phyloP scores from a whole-genome alignment of 2,329 filamentous ascomycete species.

The Verticillium tricorpus region DNA sequence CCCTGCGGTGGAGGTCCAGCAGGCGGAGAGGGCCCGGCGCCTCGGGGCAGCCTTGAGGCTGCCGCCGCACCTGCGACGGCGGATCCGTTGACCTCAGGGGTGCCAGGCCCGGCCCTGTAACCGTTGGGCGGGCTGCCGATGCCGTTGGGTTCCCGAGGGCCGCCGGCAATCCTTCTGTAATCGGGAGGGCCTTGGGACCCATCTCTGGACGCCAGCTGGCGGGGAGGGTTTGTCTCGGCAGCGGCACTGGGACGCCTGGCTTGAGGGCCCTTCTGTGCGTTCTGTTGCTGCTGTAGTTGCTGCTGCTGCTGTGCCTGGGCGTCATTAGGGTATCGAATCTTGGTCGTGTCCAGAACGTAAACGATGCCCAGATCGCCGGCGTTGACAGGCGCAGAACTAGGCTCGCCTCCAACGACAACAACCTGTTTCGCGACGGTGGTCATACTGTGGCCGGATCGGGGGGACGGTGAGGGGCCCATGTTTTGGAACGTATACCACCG shows the following conservation, averaged over 20 bases:
- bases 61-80: slow-evolving; percentile 25
- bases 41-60: slow-evolving; percentile 34
- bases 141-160: slow-evolving; percentile 25
- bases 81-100: slow-evolving; percentile 30
- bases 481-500: slow-evolving; percentile 99
- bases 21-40: slow-evolving; percentile 29
- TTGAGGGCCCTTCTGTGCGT: slow-evolving; percentile 31
- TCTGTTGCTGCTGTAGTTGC: slow-evolving; percentile 11
- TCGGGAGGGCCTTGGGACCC: slow-evolving; percentile 48
- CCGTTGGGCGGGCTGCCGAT: slow-evolving; percentile 36
- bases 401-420: slow-evolving; percentile 89
- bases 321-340: slow-evolving; percentile 94
- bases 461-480: slow-evolving; percentile 93
- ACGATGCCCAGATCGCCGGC: slow-evolving; percentile 81
- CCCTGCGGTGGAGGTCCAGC: slow-evolving; percentile 48
- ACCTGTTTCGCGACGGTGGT: slow-evolving; percentile 90
- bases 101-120: slow-evolving; percentile 32
- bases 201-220: slow-evolving; percentile 42
- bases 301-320: slow-evolving; percentile 30
- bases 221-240: slow-evolving; percentile 23
- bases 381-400: slow-evolving; percentile 78
- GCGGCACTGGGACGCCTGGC: slow-evolving; percentile 38
- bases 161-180: slow-evolving; percentile 40
- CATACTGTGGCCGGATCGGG: slow-evolving; percentile 96
- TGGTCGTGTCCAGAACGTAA: slow-evolving; percentile 89